These are phyloP conservation scores for Fusarium dimerum DNA, from an alignment of 2,329 filamentous ascomycete species.

Conservation along the genomic window DNA sequence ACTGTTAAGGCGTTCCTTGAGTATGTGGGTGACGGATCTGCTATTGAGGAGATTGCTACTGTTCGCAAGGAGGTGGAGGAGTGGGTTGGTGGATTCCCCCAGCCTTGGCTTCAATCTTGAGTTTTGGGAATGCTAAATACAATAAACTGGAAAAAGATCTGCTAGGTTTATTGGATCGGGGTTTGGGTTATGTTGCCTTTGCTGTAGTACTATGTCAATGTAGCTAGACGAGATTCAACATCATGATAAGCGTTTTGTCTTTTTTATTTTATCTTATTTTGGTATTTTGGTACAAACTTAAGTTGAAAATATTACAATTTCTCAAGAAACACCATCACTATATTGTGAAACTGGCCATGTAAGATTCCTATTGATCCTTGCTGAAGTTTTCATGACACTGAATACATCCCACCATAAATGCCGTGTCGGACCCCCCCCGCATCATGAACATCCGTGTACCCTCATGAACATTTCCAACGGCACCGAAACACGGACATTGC, in stretches of 20 bases:
- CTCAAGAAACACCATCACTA: too few species aligned
- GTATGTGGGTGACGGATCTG: conserved; percentile 65
- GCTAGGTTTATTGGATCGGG: neutral
- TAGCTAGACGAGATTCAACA: neutral
- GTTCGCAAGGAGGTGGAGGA: conserved; percentile 68
- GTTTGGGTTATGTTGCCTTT: too few species aligned
- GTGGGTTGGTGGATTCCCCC: conserved; percentile 59
- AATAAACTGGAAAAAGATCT: neutral
- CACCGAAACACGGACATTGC: neutral
- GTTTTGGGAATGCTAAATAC: neutral
- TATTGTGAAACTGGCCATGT: too few species aligned
- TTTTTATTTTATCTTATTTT: neutral
- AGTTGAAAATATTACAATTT: neutral
- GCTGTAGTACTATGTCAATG: neutral
- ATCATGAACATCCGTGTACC: too few species aligned
- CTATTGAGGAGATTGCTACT: conserved; percentile 66
- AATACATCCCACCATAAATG: too few species aligned
- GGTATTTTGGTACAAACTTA: neutral
- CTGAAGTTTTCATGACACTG: too few species aligned
- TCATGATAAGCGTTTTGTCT: neutral
- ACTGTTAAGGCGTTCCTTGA: conserved; percentile 67
- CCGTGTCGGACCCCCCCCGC: too few species aligned
- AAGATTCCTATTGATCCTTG: too few species aligned
- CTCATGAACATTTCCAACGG: too few species aligned
- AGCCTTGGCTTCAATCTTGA: conserved; percentile 32